Base-by-base conservation (phyloP, 805 yeast genomes). In the Wickerhamiella kazuoi region DNA sequence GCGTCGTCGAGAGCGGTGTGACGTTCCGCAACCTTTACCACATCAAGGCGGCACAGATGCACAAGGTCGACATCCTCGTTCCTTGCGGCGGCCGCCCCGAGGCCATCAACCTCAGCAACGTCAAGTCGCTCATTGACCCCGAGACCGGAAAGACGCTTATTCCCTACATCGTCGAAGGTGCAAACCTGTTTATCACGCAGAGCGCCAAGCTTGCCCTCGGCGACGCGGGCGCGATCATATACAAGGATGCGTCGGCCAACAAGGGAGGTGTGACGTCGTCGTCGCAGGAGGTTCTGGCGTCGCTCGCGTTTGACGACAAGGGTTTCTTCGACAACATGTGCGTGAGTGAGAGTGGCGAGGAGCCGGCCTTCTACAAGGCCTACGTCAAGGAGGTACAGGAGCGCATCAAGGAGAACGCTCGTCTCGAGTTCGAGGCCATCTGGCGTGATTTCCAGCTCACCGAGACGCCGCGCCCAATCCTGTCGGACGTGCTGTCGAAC, bases 81-180 rank as follows among this genome's bases (percentile, higher is more conserved):
- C 98, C 98, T 42, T 87, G 98, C 62, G 98, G 98, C 60, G 98
- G 98, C 50, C 79, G 98, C 63, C 98, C 98, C 44, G 87, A 81
- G 50, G 93, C 97, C 17, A 76, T 87, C 57, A 93, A 86, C 59
- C 74, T 86, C 46, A 77, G 74, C 59, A 90, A 80, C 52, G 90
- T 86, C 43, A 63, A 66, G 46, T 63, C 63, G 39, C 72, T 83
- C 51, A 72, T 90, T 49, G 82, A 79, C 58, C 74, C 74, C 51
- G 76, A 86, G 23, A 39, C 46, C 9, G 93, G 90, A 42, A 76
- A 78, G 60, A 60, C 80, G 17, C 64, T 72, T 48, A 69, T 90
- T 50, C 93, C 93, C 36, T 83, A 77, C 62, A 74, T 87, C 56
- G 95, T 90, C 41, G 98, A 87, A 64, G 98, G 98, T 56, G 98